Percentiles rank a stretch among this genome's conserved stretches.
These are phyloP conservation scores for Incumbomyces lentus DNA, from an alignment of 2,329 filamentous ascomycete genomes.

Conservation along the genomic window DNA sequence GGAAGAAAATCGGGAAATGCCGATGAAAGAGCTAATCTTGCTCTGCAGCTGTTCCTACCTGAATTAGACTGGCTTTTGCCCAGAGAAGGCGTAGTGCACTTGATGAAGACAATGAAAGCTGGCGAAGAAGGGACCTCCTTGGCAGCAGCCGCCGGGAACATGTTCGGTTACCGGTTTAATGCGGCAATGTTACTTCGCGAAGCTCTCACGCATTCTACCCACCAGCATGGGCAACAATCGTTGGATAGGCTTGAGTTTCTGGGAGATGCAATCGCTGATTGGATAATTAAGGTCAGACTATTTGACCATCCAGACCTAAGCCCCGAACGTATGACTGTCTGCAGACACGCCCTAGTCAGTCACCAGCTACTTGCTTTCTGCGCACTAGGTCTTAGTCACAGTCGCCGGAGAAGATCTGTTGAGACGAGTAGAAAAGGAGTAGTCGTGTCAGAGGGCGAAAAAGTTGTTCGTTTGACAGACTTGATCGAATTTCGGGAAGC, in stretches of 20 bases:
- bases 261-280: slow-evolving; percentile 76
- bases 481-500: slow-evolving; percentile 9
- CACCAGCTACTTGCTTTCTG: slow-evolving; percentile 69
- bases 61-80: slow-evolving; percentile 47
- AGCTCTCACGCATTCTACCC: slow-evolving; percentile 60
- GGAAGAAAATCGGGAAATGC: slow-evolving; percentile 45
- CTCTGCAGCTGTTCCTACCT: slow-evolving; percentile 54
- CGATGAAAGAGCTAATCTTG: slow-evolving; percentile 9
- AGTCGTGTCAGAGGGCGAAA: neutral
- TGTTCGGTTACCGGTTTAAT: slow-evolving; percentile 63
- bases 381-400: slow-evolving; percentile 40
- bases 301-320: slow-evolving; percentile 38
- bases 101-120: neutral
- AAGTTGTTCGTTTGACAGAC: slow-evolving; percentile 12
- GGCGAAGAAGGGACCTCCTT: neutral
- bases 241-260: slow-evolving; percentile 79
- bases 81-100: slow-evolving; percentile 26
- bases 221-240: slow-evolving; percentile 7
- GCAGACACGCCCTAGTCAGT: slow-evolving; percentile 70
- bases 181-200: slow-evolving; percentile 62
- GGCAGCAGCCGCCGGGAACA: slow-evolving; percentile 12
- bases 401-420: neutral
- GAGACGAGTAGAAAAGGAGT: neutral
- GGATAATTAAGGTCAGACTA: slow-evolving; percentile 57
- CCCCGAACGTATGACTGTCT: slow-evolving; percentile 58